Evolutionary conservation across 192 early-diverging fungal species (phyloP), one percentile per base, ranked within the genome.

Genomic region (Coemansia sp.): DNA sequence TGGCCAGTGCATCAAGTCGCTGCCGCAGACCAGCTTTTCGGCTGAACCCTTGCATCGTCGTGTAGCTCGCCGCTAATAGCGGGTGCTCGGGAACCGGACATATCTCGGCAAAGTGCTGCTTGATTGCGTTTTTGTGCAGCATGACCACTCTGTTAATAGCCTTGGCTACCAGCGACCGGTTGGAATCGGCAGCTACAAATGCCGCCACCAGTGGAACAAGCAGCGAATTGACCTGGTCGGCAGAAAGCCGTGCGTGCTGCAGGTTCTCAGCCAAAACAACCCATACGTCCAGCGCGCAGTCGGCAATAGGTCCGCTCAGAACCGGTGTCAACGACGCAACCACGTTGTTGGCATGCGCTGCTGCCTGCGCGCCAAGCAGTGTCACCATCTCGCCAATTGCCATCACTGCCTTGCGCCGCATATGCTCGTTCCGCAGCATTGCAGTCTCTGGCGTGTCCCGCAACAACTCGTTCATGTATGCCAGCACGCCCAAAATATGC

Each of bases 31-130:
- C 13, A 2, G 52, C 32, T 9, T 38, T n/a, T 2, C 49, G 13
- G 27, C 54, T 19, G 8, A 66, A 50, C 4, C 59, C 47, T 9
- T 71, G 71, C 20, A 73, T 22, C n/a, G 54, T n/a, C 0, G 20
- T 43, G 48, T 67, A 38, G 70, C 70, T 62, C 2, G 54, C 38
- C 2, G 66, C 54, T 13, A 82, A 68, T 52, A 70, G 55, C 54
- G 80, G 66, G n/a, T 82, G 67, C 20, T 77, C 71, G 5, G 75
- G 80, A 12, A 82, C 64, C 23, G 80, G 75, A 43, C 80, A 82
- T 9, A 82, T 18, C 2, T 39, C 51, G 32, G 47, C 54, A 13
- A 57, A 52, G 37, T 70, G 57, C 26, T 61, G 16, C 35, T 45
- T 61, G 27, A 73, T 69, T 7, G 56, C 56, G 22, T 32, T 8